Evolutionary conservation across 2,329 filamentous ascomycete genomes (phyloP).

Genomic region (Monosporascus sp.): DNA sequence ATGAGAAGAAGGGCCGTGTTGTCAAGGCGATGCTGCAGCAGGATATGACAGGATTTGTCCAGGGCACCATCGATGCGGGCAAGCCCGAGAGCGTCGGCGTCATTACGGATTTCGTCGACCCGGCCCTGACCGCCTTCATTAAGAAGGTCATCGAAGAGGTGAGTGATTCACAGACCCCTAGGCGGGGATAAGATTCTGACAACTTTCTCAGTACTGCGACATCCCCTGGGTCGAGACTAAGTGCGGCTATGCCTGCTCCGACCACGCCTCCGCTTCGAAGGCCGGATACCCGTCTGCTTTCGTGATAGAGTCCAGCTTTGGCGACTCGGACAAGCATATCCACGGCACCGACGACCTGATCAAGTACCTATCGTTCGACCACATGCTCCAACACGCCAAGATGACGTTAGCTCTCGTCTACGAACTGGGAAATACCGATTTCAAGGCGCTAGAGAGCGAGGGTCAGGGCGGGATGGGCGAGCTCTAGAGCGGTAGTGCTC

Average conservation of each 20-base stretch:
- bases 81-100: constrained; percentile 83
- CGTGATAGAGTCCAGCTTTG: constrained; percentile 69
- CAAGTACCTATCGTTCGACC: constrained; percentile 72
- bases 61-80: constrained; percentile 77
- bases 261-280: constrained; percentile 69
- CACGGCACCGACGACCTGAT: constrained; percentile 66
- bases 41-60: constrained; percentile 91
- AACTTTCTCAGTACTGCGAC: constrained; percentile 64
- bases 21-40: constrained; percentile 97
- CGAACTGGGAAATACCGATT: constrained; percentile 74
- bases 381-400: constrained; percentile 87
- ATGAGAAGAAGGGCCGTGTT: constrained; percentile 66
- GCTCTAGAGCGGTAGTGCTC: constrained; percentile 19
- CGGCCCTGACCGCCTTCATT: constrained; percentile 79
- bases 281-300: constrained; percentile 71
- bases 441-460: constrained; percentile 40
- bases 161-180: neutral
- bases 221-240: constrained; percentile 85
- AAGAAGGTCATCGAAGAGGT: constrained; percentile 72
- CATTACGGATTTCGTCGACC: constrained; percentile 86
- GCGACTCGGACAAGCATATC: constrained; percentile 61
- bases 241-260: constrained; percentile 80
- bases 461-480: constrained; percentile 26
- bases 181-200: constrained; percentile 28
- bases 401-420: constrained; percentile 80